Evolutionary conservation across 331 rosid genomes (phyloP).

Genomic region (Malus hybrid): DNA sequence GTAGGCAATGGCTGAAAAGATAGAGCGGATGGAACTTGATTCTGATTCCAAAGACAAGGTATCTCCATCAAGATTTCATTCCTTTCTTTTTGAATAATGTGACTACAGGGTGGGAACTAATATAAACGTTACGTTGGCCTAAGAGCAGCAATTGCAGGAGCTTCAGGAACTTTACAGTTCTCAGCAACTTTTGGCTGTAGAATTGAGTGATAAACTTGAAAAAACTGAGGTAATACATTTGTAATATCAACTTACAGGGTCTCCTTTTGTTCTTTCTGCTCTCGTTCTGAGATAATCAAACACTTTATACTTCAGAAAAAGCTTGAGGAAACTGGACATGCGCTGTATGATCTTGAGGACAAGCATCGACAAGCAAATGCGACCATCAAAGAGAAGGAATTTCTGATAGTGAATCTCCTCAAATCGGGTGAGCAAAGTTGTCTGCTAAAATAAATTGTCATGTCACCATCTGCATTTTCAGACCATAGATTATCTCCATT

Average conservation of each 20-base stretch:
- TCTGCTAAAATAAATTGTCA: neutral
- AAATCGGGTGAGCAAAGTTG: constrained; percentile 69
- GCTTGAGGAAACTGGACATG: constrained; percentile 76
- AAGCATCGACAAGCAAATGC: constrained; percentile 90
- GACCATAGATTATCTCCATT: neutral
- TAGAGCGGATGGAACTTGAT: constrained; percentile 93
- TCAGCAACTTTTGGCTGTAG: constrained; percentile 77
- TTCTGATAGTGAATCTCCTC: constrained; percentile 75
- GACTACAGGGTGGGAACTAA: constrained; percentile 10
- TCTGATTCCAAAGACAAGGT: constrained; percentile 98
- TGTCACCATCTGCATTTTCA: neutral
- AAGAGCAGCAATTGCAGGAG: constrained; percentile 73
- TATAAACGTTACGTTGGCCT: constrained; percentile 5
- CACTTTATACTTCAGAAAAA: constrained; percentile 50
- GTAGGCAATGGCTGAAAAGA: constrained; percentile 95
- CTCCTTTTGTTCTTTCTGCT: neutral
- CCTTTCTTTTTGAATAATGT: constrained; percentile 4
- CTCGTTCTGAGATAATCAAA: constrained; percentile 2
- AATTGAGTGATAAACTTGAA: constrained; percentile 76
- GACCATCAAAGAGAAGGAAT: constrained; percentile 90
- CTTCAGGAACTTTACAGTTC: constrained; percentile 87
- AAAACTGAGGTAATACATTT: constrained; percentile 63
- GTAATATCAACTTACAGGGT: neutral
- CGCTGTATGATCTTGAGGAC: constrained; percentile 85
- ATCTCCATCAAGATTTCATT: constrained; percentile 13